Base-by-base conservation (phyloP, 2,329 filamentous ascomycete species). In the Penicillium polonicum region DNA sequence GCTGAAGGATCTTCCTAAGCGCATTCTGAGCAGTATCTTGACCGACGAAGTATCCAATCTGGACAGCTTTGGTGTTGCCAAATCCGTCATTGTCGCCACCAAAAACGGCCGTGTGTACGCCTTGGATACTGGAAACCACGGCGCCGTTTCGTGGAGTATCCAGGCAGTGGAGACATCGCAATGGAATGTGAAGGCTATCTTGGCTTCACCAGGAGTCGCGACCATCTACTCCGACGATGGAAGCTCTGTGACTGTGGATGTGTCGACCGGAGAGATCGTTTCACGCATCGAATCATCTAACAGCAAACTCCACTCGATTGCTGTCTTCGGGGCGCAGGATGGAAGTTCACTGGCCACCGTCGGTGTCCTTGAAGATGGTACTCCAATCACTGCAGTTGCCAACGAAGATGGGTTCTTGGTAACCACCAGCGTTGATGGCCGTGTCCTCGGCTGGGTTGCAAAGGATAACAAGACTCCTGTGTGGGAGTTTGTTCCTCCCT, bases 61-160 rank as follows among this genome's bases (percentile, higher is more conserved):
- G 19, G 70, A 74, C 46, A 85, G 82, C 39, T 97, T 97, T 72
- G 93, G 93, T 5, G 93, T 97, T 75, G 88, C 90, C 73, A 96
- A 96, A 75, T 79, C 93, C 33, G 84, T 92, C 6, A 80, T 97
- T 57, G 79, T 96, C 50, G 92, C 88, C 6, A 96, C 92, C 2
- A 82, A 85, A 54, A 87, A 86, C 56, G 92, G 92, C 15, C 87
- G 89, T 63, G 77, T 97, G 19, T 89, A 92, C 64, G 91, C 88
- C 3, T 79, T 99, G 21, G 88, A 96, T 72, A 85, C 88, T 35
- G 90, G 87, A 25, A 87, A 87, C 58, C 82, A 88, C 13, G 92
- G 92, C 4, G 82, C 82, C 36, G 79, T 96, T 10, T 75, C 90
- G 19, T 97, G 94, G 94, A 88, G 85, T 45, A 80, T 83, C 46